phyloP scores from a whole-genome alignment of 441 rosid species.

The Capsella rubella region DNA sequence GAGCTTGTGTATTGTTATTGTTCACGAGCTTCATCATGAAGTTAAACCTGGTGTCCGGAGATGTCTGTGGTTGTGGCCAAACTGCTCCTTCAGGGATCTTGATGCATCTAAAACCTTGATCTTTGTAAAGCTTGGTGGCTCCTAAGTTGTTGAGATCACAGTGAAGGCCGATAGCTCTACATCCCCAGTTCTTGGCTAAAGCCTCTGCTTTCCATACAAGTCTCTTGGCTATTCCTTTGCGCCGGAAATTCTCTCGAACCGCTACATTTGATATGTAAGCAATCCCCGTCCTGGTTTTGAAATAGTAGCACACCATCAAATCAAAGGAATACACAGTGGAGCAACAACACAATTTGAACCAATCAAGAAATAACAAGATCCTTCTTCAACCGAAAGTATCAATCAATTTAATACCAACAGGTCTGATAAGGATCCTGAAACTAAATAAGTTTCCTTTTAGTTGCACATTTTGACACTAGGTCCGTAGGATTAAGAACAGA shows the following conservation, averaged over 20 bases:
- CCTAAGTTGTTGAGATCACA: conserved; percentile 77
- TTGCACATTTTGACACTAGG: conserved; percentile 1
- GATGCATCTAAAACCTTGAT: conserved; percentile 73
- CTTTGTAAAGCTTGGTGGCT: conserved; percentile 74
- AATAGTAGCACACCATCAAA: conserved; percentile 9
- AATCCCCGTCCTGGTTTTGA: conserved; percentile 71
- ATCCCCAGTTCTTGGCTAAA: conserved; percentile 85
- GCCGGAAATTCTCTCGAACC: conserved; percentile 71
- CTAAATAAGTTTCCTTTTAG: neutral
- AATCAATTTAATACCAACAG: too few species aligned
- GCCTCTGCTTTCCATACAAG: conserved; percentile 87
- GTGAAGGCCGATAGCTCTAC: conserved; percentile 83
- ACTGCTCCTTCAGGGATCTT: conserved; percentile 83
- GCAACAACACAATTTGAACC: neutral
- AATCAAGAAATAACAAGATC: neutral
- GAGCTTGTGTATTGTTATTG: conserved; percentile 41
- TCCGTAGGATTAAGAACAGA: conserved; percentile 1
- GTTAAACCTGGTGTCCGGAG: conserved; percentile 68
- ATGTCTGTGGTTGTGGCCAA: conserved; percentile 80
- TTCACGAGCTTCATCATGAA: conserved; percentile 94
- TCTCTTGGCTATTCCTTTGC: conserved; percentile 84
- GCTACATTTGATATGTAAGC: conserved; percentile 95
- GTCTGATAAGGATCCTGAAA: neutral
- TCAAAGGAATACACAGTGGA: neutral
- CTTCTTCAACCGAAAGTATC: neutral